These are phyloP conservation scores for Ophiostoma perfectum DNA, from an alignment of 2,329 filamentous ascomycete genomes.

Conservation along the genomic window DNA sequence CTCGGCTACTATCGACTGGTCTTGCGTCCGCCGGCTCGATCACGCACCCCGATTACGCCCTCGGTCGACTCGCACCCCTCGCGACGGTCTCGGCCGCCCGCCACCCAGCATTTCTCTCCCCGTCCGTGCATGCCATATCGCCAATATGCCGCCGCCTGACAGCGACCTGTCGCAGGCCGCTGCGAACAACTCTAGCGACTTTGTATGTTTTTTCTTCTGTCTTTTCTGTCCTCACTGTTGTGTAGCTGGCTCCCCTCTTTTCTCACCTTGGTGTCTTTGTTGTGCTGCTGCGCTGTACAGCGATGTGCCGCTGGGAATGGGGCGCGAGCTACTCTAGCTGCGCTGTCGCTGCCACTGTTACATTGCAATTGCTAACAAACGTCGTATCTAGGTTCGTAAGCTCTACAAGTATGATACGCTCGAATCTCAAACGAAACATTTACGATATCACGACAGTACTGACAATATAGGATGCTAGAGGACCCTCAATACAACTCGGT, in stretches of 20 bases:
- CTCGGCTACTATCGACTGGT: too few relatives aligned
- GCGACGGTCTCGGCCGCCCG: neutral
- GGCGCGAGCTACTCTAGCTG: neutral
- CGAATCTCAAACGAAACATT: neutral
- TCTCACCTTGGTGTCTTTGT: neutral
- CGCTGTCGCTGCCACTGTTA: neutral
- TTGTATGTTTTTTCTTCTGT: conserved; percentile 57
- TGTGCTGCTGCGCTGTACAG: neutral
- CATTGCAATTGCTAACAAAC: conserved; percentile 20
- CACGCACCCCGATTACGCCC: neutral
- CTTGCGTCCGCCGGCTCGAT: too few relatives aligned
- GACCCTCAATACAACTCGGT: conserved; percentile 88
- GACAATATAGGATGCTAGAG: conserved; percentile 74
- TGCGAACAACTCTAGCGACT: conserved; percentile 85
- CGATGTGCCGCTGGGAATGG: too few relatives aligned
- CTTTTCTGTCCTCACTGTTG: neutral
- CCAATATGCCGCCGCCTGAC: conserved; percentile 33
- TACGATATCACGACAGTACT: neutral
- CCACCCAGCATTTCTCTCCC: neutral
- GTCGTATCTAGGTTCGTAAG: conserved; percentile 72
- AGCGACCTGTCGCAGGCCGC: conserved; percentile 38
- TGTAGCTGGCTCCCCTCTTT: neutral
- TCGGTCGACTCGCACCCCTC: neutral
- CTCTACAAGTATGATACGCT: conserved; percentile 72
- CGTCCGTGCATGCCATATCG: conserved; percentile 4